Evolutionary conservation across 108 stramenopile species (phyloP).

Genomic region (Cyclostephanos tholiformis): DNA sequence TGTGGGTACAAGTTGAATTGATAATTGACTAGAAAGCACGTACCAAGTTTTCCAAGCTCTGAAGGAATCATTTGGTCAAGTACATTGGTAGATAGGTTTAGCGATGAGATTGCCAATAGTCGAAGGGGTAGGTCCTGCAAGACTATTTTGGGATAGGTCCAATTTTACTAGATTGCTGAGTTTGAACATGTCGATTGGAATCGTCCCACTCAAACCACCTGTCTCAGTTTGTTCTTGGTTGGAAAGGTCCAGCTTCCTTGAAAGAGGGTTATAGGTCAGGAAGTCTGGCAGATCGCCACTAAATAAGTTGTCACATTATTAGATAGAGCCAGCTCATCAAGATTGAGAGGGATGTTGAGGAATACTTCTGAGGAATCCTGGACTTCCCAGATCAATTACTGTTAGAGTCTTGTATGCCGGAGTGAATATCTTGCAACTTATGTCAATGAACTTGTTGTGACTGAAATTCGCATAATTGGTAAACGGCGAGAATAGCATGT

Average conservation of each 20-base stretch:
- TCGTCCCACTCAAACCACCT: slow-evolving; percentile 3
- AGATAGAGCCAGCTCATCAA: slow-evolving; percentile 8
- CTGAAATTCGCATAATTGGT: no score
- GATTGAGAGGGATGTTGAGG: slow-evolving; percentile 25
- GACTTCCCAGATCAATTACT: slow-evolving; percentile 50
- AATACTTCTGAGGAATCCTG: slow-evolving; percentile 20
- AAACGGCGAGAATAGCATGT: no score
- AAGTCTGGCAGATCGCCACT: slow-evolving; percentile 28
- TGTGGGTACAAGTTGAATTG: no score
- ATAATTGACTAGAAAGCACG: no score
- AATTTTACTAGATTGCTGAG: not conserved
- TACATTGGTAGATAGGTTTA: no score
- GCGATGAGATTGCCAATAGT: slow-evolving; percentile 9
- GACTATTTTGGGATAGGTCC: slow-evolving; percentile 23
- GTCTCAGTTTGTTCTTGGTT: not conserved
- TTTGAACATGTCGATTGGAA: not conserved
- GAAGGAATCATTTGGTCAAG: no score
- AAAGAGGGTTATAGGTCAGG: not conserved
- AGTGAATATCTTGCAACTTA: no score
- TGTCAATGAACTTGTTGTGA: no score
- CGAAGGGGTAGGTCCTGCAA: not conserved
- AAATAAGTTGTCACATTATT: slow-evolving; percentile 18
- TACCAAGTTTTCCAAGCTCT: no score
- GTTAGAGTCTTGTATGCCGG: slow-evolving; percentile 17
- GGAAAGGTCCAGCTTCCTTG: not conserved